Conservation (phyloP, 768 basidiomycete species). For the Lanmaoa rubissima region DNA sequence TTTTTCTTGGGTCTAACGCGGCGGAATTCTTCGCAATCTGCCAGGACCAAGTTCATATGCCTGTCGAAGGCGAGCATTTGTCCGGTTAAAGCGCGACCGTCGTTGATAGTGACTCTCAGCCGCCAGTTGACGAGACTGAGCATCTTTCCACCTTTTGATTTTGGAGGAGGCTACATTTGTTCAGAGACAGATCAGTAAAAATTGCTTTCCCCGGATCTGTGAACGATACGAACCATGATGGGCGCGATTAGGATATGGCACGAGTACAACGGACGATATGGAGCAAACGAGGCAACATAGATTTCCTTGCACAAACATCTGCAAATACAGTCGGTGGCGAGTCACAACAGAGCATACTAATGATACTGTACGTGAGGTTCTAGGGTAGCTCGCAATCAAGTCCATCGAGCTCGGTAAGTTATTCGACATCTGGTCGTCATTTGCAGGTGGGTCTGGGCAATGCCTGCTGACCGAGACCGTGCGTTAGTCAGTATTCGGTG, state of each 20-base stretch:
- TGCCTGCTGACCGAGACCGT: not conserved
- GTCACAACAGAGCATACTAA: not conserved
- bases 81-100: conserved; percentile 91
- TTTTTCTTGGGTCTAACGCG: conserved; percentile 92
- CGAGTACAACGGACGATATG: conserved; percentile 18
- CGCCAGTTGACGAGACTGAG: conserved; percentile 96
- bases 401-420: not conserved
- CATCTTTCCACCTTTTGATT: conserved; percentile 99
- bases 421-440: not conserved
- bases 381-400: too few relatives aligned
- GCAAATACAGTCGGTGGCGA: conserved; percentile 28
- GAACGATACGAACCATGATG: conserved; percentile 53
- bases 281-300: conserved; percentile 24
- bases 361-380: too few relatives aligned
- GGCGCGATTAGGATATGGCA: conserved; percentile 36
- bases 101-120: conserved; percentile 95
- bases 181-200: conserved; percentile 9
- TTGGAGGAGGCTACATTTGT: conserved; percentile 77
- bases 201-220: conserved; percentile 6
- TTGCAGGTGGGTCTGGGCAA: not conserved
- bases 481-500: not conserved
- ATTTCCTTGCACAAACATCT: conserved; percentile 29
- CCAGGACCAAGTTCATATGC: conserved; percentile 98
- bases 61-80: conserved; percentile 99
- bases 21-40: conserved; percentile 98